Conservation (phyloP, 805 yeast species). For the Pichia cabralensis region DNA sequence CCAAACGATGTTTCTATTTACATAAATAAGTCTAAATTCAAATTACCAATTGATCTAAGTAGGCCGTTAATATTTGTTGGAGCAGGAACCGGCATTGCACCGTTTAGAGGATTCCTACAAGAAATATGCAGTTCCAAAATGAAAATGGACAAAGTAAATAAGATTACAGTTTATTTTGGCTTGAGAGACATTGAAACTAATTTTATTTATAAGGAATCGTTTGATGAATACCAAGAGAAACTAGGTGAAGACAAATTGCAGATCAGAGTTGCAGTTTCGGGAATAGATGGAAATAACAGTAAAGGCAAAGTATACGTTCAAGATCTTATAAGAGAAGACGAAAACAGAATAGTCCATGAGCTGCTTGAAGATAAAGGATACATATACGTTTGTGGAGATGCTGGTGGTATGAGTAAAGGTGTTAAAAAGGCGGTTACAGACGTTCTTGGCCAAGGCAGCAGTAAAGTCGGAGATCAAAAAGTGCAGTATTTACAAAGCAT, state of each 20-base stretch:
- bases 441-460: constrained; percentile 44
- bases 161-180: constrained; percentile 72
- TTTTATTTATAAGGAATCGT: constrained; percentile 70
- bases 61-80: constrained; percentile 87
- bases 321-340: constrained; percentile 48
- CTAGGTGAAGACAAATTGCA: constrained; percentile 43
- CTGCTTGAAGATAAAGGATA: constrained; percentile 54
- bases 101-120: constrained; percentile 84
- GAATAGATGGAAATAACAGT: constrained; percentile 27
- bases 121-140: constrained; percentile 35
- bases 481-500: constrained; percentile 65
- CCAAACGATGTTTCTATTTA: constrained; percentile 63
- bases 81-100: constrained; percentile 96
- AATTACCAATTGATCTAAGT: constrained; percentile 68
- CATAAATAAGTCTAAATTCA: constrained; percentile 81
- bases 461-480: constrained; percentile 56
- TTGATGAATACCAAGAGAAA: constrained; percentile 52
- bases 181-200: constrained; percentile 44
- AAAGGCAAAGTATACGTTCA: constrained; percentile 64
- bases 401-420: constrained; percentile 82
- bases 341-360: constrained; percentile 37
- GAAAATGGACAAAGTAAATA: constrained; percentile 38
- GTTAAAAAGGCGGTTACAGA: constrained; percentile 59
- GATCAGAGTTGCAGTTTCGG: constrained; percentile 67
- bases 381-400: constrained; percentile 93